Conservation (phyloP, 2,329 filamentous ascomycete species). For the Cordyceps farinosa region DNA sequence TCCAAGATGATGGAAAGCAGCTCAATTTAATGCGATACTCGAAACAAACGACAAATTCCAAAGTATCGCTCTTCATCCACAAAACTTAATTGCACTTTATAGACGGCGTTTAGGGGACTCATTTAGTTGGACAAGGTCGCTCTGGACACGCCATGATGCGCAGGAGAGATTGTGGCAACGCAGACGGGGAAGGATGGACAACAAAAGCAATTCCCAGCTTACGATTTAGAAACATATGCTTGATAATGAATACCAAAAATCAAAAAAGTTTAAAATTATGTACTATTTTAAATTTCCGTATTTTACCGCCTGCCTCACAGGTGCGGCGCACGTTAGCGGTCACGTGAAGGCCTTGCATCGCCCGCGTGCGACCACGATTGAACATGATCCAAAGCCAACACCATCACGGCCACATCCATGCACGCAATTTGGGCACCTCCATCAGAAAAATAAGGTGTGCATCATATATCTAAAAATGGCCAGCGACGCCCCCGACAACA, state of each 20-base stretch:
- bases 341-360: constrained; percentile 6
- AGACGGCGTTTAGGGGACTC: constrained; percentile 17
- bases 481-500: constrained; percentile 34
- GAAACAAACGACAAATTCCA: neutral
- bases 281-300: neutral
- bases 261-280: neutral
- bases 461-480: constrained; percentile 29
- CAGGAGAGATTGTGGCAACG: neutral
- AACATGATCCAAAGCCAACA: constrained; percentile 21
- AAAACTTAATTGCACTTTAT: constrained; percentile 5
- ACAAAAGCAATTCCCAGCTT: constrained; percentile 10
- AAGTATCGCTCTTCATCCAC: neutral
- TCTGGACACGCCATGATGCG: constrained; percentile 9
- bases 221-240: constrained; percentile 9
- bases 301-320: too few relatives aligned
- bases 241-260: constrained; percentile 3
- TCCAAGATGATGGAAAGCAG: neutral
- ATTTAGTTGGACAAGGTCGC: constrained; percentile 10
- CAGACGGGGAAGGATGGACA: neutral
- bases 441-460: neutral
- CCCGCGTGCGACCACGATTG: neutral
- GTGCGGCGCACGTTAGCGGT: neutral
- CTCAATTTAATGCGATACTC: constrained; percentile 1
- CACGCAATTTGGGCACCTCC: neutral
- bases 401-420: neutral